Conservation (phyloP, 2,329 filamentous ascomycete genomes). For the Penicillium aurantiogriseum region DNA sequence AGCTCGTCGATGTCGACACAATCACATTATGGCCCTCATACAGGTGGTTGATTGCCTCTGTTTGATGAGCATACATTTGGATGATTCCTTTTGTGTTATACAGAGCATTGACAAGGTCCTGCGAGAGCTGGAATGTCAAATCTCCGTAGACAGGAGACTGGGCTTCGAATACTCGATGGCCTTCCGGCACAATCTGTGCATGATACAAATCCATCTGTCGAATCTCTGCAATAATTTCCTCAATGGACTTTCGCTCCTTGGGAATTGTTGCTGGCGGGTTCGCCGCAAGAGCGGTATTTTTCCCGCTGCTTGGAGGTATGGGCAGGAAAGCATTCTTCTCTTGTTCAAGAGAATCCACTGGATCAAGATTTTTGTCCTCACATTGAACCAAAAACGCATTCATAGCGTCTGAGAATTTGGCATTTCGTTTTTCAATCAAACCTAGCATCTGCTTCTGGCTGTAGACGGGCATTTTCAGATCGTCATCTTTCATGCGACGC, state of each 20-base stretch:
- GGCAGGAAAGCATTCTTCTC: conserved; percentile 65
- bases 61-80: conserved; percentile 84
- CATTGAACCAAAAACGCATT: conserved; percentile 76
- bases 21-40: conserved; percentile 83
- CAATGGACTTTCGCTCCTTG: conserved; percentile 72
- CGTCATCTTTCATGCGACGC: conserved; percentile 70
- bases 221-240: conserved; percentile 82
- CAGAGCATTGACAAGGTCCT: conserved; percentile 89
- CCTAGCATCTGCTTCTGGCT: conserved; percentile 88
- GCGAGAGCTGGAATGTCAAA: conserved; percentile 80
- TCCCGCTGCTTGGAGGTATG: conserved; percentile 46
- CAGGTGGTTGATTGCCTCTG: conserved; percentile 87
- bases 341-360: conserved; percentile 62
- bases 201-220: conserved; percentile 83
- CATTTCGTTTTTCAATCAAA: conserved; percentile 85
- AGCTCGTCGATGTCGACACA: conserved; percentile 91
- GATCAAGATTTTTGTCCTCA: conserved; percentile 60
- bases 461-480: conserved; percentile 86
- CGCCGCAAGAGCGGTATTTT: conserved; percentile 40
- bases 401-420: conserved; percentile 75
- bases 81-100: conserved; percentile 90
- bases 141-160: conserved; percentile 80
- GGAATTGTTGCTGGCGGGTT: conserved; percentile 71
- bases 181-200: conserved; percentile 88
- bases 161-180: conserved; percentile 84